Evolutionary conservation across 1,139 yeast species (phyloP), one percentile per base, ranked within the genome.

Genomic region (Debaryomyces singareniensis): DNA sequence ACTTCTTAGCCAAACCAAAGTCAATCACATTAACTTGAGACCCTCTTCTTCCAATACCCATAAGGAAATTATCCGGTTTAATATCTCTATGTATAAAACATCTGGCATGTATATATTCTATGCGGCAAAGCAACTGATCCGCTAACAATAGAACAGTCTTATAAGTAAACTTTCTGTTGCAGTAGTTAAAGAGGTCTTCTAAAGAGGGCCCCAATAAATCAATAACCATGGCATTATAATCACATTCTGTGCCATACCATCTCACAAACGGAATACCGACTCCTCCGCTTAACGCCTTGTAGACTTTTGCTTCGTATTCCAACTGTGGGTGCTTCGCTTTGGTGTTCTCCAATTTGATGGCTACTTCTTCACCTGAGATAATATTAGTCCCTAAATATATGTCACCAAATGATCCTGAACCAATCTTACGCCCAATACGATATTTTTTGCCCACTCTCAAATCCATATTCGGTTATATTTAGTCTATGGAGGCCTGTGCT

Each of bases 231-330:
- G 96, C 96, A 55, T 91, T 86, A 54, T 86, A 89, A 53, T 89
- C 96, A 45, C 95, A 85, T 55, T 91, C 98, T 2, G 94, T 83
- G 24, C 98, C 98, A 55, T 78, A 91, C 96, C 96, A 91, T 55
- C 97, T 76, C 25, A 89, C 89, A 59, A 87, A 89, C 3, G 98
- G 97, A 35, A 91, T 89, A 25, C 98, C 98, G 22, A 91, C 94
- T 23, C 97, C 97, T 20, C 98, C 98, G 41, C 95, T 83, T 34
- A 91, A 66, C 5, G 95, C 91, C 55, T 84, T 86, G 63, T 89
- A 89, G 20, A 89, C 97, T 44, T 93, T 78, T 9, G 96, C 95
- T 59, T 91, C 98, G 52, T 91, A 91, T 51, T 89, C 97, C 43
- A 91, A 71, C 61, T 91, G 98, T 2, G 98, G 98, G 53, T 91